Conservation (phyloP, 176 grass and related monocot genomes). For the Lolium rigidum region DNA sequence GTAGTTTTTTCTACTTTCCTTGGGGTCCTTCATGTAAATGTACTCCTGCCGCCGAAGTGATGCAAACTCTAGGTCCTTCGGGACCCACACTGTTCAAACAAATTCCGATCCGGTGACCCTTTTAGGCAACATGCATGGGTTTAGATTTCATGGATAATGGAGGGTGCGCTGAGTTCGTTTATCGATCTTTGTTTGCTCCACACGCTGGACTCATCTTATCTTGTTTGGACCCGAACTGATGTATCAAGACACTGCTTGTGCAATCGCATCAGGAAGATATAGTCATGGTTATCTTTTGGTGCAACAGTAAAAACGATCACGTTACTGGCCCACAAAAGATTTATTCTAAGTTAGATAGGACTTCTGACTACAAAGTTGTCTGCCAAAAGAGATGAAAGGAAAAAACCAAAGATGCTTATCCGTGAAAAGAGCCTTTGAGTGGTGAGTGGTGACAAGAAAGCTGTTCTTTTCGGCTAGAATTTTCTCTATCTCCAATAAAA, state of each 20-base stretch:
- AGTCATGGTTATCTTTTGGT: neutral
- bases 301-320: slow-evolving; percentile 15
- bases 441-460: slow-evolving; percentile 6
- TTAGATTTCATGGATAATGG: too few relatives aligned
- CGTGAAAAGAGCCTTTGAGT: slow-evolving; percentile 39
- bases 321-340: slow-evolving; percentile 20
- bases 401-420: slow-evolving; percentile 43
- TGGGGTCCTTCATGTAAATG: too few relatives aligned
- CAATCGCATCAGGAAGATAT: neutral
- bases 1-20: too few relatives aligned
- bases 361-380: neutral
- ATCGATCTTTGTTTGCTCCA: neutral
- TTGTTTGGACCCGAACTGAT: neutral
- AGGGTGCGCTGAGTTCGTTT: too few relatives aligned
- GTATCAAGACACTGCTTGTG: neutral
- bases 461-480: too few relatives aligned
- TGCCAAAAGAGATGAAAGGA: neutral
- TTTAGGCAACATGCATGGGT: too few relatives aligned
- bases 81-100: too few relatives aligned
- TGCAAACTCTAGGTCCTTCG: too few relatives aligned
- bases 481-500: too few relatives aligned
- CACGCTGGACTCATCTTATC: neutral
- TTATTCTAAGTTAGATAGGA: neutral
- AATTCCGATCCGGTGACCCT: too few relatives aligned
- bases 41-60: too few relatives aligned